Base-by-base conservation (phyloP, 2,329 filamentous ascomycete species). In the Penicillium sp. region DNA sequence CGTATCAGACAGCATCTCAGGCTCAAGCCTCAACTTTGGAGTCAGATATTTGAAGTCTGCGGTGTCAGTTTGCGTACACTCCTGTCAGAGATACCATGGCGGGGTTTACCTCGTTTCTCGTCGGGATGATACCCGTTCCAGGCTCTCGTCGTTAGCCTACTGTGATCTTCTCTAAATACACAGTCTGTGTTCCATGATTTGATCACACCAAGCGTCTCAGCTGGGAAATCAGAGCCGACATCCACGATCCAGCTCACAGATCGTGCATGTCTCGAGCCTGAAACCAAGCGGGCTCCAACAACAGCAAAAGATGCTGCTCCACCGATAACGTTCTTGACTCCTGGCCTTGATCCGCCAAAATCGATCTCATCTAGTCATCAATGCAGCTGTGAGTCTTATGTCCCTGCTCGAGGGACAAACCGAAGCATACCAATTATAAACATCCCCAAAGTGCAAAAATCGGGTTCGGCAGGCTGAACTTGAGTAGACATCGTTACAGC, bases 221-320 rank as follows among this genome's bases (percentile, higher is more conserved):
- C 56, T 0, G 92, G 91, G 58, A 97, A 97, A 70, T 97, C 93
- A 13, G 82, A 86, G 27, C 93, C 93, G 62, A 84, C 81, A 70
- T 99, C 92, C 36, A 97, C 82, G 54, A 97, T 85, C 91, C 91
- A 97, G 55, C 89, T 89, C 5, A 97, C 82, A 2, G 80, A 78
- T 31, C 75, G 77, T 18, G 89, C 87, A 38, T 77, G 60, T 3
- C 83, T 78, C 28, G 77, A 73, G 2, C 89, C 88, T 4, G 89
- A 92, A 67, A 95, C 87, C 41, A 99, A 77, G 28, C 93, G 87
- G 14, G 93, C 93, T 16, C 93, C 93, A 6, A 97, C 76, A 7
- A 90, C 89, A 8, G 88, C 86, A 68, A 88, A 97, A 2, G 90
- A 81, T 22, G 91, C 93, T 25, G 87, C 93, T 19, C 93, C 93